Evolutionary conservation across 345 rosid genomes (phyloP), one percentile per base, ranked within the genome.

Genomic region (Euphorbia lathyris): DNA sequence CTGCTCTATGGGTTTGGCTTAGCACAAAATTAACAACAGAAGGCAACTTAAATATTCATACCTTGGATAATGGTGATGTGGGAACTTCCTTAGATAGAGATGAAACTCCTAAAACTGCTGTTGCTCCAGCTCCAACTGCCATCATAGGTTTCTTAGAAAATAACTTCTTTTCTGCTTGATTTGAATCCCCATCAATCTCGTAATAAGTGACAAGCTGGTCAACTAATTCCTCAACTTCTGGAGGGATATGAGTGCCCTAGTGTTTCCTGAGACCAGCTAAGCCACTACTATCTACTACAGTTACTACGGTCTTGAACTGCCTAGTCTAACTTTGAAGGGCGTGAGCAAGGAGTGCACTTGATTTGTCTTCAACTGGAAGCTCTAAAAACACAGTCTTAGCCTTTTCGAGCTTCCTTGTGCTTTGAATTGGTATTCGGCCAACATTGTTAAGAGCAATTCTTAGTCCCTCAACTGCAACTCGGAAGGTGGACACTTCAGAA

Each of bases 81-180:
- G 92, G 84, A 64, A 88, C 80, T 57, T 76, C 86, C 79, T 95
- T 92, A 34, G 96, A 77, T 60, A 95, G 66, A 38, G 98, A 92
- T 47, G 99, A 87, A 70, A 83, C 92, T 68, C 98, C 96, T 67
- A 91, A 68, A 58, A 86, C 81, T 34, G 97, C 94, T 12, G 97
- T 83, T 25, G 98, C 99, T 64, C 99, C 96, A 0, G 98, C 98
- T 75, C 99, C 93, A 69, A 92, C 88, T 32, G 98, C 96, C 57
- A 90, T 86, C 64, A 88, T 82, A 9, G 98, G 87, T 71, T 87
- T 92, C 74, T 75, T 78, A 45, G 88, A 77, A 32, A 90, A 74
- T 63, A 76, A 36, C 77, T 81, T 87, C 62, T 74, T 73, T 69
- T 81, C 85, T n/a, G 67, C 34, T 17, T 80, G 76, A 43, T 78